These are phyloP conservation scores for Cryphonectria naterciae DNA, from an alignment of 2,329 filamentous ascomycete species.

Conservation along the genomic window DNA sequence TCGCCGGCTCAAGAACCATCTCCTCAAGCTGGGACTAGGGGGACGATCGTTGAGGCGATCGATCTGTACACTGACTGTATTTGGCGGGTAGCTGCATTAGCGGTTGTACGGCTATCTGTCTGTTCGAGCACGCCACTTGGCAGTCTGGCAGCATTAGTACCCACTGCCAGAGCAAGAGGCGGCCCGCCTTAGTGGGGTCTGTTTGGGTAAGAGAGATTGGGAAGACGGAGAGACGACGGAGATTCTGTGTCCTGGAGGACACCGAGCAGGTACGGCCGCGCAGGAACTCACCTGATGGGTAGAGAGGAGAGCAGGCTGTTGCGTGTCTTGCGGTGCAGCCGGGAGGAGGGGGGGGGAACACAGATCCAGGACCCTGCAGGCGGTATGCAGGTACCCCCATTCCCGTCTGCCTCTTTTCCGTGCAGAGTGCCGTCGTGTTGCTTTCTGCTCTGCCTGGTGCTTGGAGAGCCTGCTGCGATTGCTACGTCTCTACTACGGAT, in stretches of 20 bases:
- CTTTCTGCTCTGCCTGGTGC: slow-evolving; percentile 19
- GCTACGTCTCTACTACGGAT: slow-evolving; percentile 44
- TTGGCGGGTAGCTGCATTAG: slow-evolving; percentile 31
- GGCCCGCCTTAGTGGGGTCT: neutral
- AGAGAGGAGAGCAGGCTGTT: neutral
- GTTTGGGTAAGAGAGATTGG: neutral
- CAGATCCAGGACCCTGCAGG: slow-evolving; percentile 7
- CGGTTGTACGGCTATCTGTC: slow-evolving; percentile 30
- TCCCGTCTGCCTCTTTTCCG: slow-evolving; percentile 1
- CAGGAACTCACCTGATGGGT: neutral
- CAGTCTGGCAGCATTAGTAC: slow-evolving; percentile 31
- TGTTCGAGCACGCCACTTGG: slow-evolving; percentile 36
- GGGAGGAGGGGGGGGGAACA: neutral
- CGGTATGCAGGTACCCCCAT: slow-evolving; percentile 18
- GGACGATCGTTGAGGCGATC: neutral
- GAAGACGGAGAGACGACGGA: slow-evolving; percentile 7
- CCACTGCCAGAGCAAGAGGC: slow-evolving; percentile 21
- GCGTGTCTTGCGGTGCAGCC: neutral
- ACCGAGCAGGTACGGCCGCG: neutral
- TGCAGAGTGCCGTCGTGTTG: slow-evolving; percentile 15
- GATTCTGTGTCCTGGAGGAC: slow-evolving; percentile 12
- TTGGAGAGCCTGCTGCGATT: slow-evolving; percentile 28
- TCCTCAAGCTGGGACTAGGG: slow-evolving; percentile 1
- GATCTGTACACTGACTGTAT: slow-evolving; percentile 23
- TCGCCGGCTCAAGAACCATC: slow-evolving; percentile 3